These are phyloP conservation scores for Lepidopterella palustris DNA, from an alignment of 495 filamentous ascomycete genomes.

Conservation along the genomic window DNA sequence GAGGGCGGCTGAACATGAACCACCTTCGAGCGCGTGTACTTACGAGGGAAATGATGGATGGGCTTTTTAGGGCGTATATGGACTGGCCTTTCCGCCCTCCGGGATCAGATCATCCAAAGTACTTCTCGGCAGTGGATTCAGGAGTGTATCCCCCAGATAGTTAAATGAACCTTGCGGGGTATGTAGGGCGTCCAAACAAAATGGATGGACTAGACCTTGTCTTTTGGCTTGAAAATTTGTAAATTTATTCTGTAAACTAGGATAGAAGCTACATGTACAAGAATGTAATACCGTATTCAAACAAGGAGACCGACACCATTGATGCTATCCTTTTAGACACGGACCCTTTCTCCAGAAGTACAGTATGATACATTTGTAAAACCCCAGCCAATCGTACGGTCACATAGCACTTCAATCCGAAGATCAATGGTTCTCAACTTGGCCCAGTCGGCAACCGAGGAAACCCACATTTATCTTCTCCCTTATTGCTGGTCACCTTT, in stretches of 20 bases:
- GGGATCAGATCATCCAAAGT: slow-evolving; percentile 6
- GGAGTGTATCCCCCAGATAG: not conserved
- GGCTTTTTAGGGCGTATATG: slow-evolving; percentile 47
- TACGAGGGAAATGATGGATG: slow-evolving; percentile 42
- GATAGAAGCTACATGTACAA: too few relatives aligned
- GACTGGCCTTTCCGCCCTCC: slow-evolving; percentile 49
- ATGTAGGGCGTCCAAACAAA: not conserved
- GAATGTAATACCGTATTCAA: too few relatives aligned
- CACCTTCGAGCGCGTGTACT: slow-evolving; percentile 41
- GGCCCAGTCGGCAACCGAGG: too few relatives aligned
- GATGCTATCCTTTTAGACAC: too few relatives aligned
- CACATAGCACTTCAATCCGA: not conserved
- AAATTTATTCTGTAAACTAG: too few relatives aligned
- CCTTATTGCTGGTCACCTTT: slow-evolving; percentile 14
- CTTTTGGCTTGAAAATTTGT: too few relatives aligned
- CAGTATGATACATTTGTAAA: not conserved
- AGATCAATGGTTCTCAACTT: not conserved
- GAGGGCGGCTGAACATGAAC: slow-evolving; percentile 37
- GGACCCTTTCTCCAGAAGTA: too few relatives aligned
- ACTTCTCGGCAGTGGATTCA: slow-evolving; percentile 2
- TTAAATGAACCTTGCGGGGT: not conserved
- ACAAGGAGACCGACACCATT: too few relatives aligned
- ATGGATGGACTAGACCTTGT: too few relatives aligned
- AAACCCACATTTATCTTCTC: too few relatives aligned
- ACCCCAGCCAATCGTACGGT: not conserved